phyloP scores from a whole-genome alignment of 768 basidiomycete genomes.

The Dictyophora rubrovolvata region DNA sequence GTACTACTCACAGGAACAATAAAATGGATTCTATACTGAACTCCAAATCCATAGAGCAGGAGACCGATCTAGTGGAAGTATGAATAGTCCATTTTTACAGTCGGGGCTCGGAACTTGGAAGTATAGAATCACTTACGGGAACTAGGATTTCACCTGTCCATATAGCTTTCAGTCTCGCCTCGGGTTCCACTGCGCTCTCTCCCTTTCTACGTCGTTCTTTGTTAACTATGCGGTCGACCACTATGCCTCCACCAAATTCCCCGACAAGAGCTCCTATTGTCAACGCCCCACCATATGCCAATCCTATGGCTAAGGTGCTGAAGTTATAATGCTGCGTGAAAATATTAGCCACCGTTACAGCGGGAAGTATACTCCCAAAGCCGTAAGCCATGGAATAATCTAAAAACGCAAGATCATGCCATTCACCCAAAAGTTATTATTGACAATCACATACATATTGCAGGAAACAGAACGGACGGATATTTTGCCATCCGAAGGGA shows the following conservation, averaged over 20 bases:
- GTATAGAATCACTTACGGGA: constrained; percentile 1
- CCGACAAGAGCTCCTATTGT: constrained; percentile 2
- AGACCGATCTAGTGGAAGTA: not conserved
- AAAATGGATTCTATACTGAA: constrained; percentile 4
- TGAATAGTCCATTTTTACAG: not conserved
- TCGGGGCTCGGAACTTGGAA: too few relatives aligned
- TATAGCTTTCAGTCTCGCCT: constrained; percentile 4
- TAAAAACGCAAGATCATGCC: constrained; percentile 10
- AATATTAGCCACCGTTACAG: constrained; percentile 27
- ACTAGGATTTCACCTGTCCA: constrained; percentile 9
- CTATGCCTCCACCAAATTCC: constrained; percentile 4
- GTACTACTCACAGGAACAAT: not conserved
- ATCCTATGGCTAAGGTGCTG: constrained; percentile 17
- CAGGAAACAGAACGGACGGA: constrained; percentile 30
- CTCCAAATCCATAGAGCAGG: constrained; percentile 4
- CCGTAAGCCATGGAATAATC: constrained; percentile 25
- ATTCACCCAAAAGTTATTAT: not conserved
- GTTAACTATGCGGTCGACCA: constrained; percentile 1
- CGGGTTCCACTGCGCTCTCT: not conserved
- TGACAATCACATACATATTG: constrained; percentile 22
- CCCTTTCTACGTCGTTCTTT: not conserved
- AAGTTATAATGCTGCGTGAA: constrained; percentile 31
- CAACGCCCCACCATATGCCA: not conserved
- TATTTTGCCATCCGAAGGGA: constrained; percentile 30
- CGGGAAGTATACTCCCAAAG: constrained; percentile 31